phyloP scores from a whole-genome alignment of 495 filamentous ascomycete species.

The Melanomma pulvis-pyrius region DNA sequence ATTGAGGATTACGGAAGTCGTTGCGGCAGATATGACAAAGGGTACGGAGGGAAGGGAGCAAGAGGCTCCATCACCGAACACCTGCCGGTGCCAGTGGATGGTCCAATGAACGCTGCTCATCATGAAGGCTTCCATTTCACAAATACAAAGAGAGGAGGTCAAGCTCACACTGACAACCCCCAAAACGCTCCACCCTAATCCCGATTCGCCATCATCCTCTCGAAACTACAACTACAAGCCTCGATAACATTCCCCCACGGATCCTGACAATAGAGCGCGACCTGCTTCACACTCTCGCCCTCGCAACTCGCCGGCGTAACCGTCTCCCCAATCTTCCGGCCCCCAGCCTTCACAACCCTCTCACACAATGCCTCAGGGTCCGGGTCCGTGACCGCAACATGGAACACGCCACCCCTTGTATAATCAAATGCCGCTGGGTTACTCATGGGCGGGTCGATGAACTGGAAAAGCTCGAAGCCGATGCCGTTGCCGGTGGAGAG shows the following conservation, averaged over 20 bases:
- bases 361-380: constrained; percentile 35
- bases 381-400: constrained; percentile 36
- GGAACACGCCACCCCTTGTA: constrained; percentile 35
- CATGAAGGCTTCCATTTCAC: too few species aligned
- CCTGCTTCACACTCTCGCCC: constrained; percentile 19
- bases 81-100: constrained; percentile 22
- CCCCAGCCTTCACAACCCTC: constrained; percentile 22
- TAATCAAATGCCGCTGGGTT: constrained; percentile 24
- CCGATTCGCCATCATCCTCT: constrained; percentile 35
- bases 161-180: background rate
- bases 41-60: background rate
- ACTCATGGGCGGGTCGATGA: constrained; percentile 35
- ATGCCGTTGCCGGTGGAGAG: constrained; percentile 37
- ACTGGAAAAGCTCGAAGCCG: constrained; percentile 39
- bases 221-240: constrained; percentile 35
- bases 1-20: background rate
- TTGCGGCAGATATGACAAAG: background rate
- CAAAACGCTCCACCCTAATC: background rate
- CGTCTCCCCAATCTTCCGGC: constrained; percentile 31
- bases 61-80: background rate
- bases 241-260: constrained; percentile 37
- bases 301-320: constrained; percentile 14
- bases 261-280: constrained; percentile 24
- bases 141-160: background rate
- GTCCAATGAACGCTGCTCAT: background rate